Conservation (phyloP, 306 rosid species). For the Ormosia emarginata region DNA sequence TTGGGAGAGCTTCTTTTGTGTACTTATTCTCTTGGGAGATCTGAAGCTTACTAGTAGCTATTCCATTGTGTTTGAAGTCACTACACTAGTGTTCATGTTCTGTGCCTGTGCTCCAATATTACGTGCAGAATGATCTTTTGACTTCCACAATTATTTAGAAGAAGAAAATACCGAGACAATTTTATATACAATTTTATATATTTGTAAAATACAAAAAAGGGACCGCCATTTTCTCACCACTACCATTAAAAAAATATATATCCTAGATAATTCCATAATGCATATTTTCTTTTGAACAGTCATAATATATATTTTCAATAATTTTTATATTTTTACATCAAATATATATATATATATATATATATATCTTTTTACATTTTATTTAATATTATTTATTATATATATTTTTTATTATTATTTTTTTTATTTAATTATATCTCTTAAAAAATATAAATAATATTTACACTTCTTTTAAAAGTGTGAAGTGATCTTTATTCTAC, state of each 20-base stretch:
- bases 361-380: too few relatives aligned
- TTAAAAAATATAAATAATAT: too few relatives aligned
- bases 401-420: too few relatives aligned
- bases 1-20: too few relatives aligned
- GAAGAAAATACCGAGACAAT: background rate
- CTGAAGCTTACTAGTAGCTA: background rate
- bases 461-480: too few relatives aligned
- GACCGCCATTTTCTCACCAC: background rate
- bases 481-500: too few relatives aligned
- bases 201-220: background rate
- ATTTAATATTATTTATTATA: too few relatives aligned
- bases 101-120: background rate
- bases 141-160: background rate
- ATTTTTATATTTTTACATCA: too few relatives aligned
- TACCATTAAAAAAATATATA: too few relatives aligned
- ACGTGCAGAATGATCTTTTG: background rate
- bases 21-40: background rate
- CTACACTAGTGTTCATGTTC: background rate
- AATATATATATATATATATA: too few relatives aligned
- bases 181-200: background rate
- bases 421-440: too few relatives aligned
- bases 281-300: background rate
- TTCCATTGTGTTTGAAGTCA: background rate
- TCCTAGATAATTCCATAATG: background rate
- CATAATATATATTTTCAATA: too few relatives aligned